phyloP scores from a whole-genome alignment of 345 rosid species.

The Salix viminalis region DNA sequence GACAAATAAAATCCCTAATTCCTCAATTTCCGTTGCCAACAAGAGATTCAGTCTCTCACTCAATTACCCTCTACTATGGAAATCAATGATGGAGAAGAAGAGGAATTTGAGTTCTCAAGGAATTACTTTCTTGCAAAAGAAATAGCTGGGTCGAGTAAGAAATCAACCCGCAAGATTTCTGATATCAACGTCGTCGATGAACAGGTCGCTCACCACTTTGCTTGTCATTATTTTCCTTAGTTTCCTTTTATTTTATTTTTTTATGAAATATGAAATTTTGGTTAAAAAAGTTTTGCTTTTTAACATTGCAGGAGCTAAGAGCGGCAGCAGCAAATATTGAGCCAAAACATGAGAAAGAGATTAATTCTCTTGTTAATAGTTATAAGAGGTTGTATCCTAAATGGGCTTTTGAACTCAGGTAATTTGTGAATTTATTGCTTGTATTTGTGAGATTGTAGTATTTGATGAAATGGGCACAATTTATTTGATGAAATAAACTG shows the following conservation, averaged over 20 bases:
- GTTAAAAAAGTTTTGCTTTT: background rate
- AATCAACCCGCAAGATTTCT: conserved; percentile 55
- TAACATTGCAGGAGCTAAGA: conserved; percentile 53
- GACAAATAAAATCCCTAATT: too few species aligned
- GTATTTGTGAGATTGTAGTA: background rate
- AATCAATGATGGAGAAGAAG: conserved; percentile 51
- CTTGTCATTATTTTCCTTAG: background rate
- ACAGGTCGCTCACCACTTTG: conserved; percentile 42
- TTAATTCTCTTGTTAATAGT: conserved; percentile 41
- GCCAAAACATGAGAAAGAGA: conserved; percentile 65
- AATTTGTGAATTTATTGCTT: background rate
- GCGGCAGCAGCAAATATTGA: conserved; percentile 46
- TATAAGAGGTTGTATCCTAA: conserved; percentile 60
- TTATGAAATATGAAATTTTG: background rate
- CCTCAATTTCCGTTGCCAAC: too few species aligned
- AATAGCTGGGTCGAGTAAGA: conserved; percentile 49
- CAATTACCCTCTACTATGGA: conserved; percentile 32
- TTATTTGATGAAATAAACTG: background rate
- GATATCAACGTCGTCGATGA: conserved; percentile 76
- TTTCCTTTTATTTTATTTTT: background rate
- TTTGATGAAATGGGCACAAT: background rate
- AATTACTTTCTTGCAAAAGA: conserved; percentile 92
- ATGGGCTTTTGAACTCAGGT: conserved; percentile 82
- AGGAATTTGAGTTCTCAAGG: conserved; percentile 77
- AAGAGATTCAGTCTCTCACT: too few species aligned